Base-by-base conservation (phyloP, 2,329 filamentous ascomycete species). In the Fusarium buxicola region DNA sequence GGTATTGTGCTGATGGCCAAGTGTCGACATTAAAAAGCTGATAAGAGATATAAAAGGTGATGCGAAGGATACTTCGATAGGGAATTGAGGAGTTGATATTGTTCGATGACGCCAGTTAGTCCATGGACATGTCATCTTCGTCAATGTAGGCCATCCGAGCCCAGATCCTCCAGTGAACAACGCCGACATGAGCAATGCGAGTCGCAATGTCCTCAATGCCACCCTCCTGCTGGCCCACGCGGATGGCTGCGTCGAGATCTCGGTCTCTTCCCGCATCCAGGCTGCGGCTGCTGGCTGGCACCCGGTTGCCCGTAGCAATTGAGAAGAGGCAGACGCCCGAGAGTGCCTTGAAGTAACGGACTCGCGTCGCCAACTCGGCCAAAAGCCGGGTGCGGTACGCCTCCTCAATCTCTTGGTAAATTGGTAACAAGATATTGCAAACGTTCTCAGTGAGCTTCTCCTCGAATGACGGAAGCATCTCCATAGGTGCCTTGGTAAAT, bases 161-260 rank as follows among this genome's bases (percentile, higher is more conserved):
- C 92, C 94, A 98, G 4, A 97, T 90, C 44, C 92, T 86, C 93
- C 94, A 97, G 76, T 97, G 93, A 21, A 98, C 79, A 7, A 95
- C 83, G 12, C 91, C 88, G 39, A 97, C 86, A 72, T 97, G 94
- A 7, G 92, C 89, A 46, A 97, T 82, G 40, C 92, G 87, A 39
- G 88, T 89, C 1, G 92, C 87, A 74, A 97, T 86, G 56, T 92
- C 89, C 38, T 84, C 82, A 32, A 91, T 71, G 30, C 82, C 81
- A 38, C 78, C 80, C 44, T 86, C 84, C 45, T 85, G 83, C 38
- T 82, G 79, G 8, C 76, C 74, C 51, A 82, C 80, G 9, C 77
- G 78, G 57, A 69, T 69, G 5, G 70, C 68, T 16, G 69, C 70
- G 54, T 80, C 76, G 44, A 74, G 53, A 32, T 77, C 74, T 46